Base-by-base conservation (phyloP, 768 basidiomycete species). In the Kwoniella sp. region DNA sequence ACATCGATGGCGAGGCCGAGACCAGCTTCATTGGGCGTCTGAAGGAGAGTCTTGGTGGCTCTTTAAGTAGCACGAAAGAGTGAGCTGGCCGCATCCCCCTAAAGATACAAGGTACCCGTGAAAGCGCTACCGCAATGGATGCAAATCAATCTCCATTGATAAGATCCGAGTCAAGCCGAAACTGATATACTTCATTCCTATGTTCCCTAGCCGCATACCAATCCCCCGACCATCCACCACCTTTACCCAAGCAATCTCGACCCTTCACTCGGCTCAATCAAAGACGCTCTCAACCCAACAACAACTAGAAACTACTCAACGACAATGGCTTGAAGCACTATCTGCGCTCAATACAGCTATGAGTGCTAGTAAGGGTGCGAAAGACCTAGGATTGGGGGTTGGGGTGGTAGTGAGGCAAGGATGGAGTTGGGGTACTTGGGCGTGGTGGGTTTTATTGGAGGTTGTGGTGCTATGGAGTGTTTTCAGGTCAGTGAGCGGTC, bases 401-500 rank as follows among this genome's bases (percentile, higher is more conserved):
- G 37, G 40, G 17, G 22, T 37, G 50, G 60, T 68, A 0, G 68
- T 68, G 15, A 66, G 52, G 46, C 64, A 53, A 13, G 65, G 68
- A 0, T 69, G 64, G 66, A 51, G 60, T 12, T 73, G 74, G 74
- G 63, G 72, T 4, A 68, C 53, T 10, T 76, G 74, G 74, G 50
- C 53, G n/a, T 70, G 68, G 63, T 76, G 74, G 72, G 33, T 71
- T 1, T 27, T 50, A 12, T 47, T 76, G 50, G 72, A 76, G 65
- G 33, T 73, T 9, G 4, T 73, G 25, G 33, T 76, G 37, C 10
- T 76, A 2, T 76, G 72, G 72, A 67, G 74, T 56, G 74, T 76
- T 1, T 73, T 76, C 63, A 27, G 71, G 74, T 72, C 36, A 63
- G 74, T 68, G 4, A 46, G 44, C 2, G 10, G 21, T 7, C 24